Percentiles rank a stretch among this genome's conserved stretches.
Evolutionary conservation across 1,139 yeast species (phyloP).

Genomic region (Lodderomyces orthopsilosis): DNA sequence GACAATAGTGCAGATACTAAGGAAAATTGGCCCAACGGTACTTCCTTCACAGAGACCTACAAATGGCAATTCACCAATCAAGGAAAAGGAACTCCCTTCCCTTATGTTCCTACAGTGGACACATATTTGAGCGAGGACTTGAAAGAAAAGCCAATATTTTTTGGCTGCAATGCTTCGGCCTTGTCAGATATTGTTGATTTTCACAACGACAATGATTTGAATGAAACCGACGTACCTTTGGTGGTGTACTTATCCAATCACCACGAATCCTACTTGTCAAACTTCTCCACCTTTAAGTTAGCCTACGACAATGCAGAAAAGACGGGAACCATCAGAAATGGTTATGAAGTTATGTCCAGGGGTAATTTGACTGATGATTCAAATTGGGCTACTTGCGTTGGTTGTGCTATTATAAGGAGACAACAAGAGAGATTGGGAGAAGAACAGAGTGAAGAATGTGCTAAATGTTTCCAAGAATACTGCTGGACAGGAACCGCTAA

Average conservation of each 20-base stretch:
- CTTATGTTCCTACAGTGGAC: slow-evolving; percentile 35
- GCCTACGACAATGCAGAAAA: slow-evolving; percentile 36
- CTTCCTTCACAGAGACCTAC: slow-evolving; percentile 58
- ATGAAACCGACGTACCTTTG: slow-evolving; percentile 38
- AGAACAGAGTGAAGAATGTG: slow-evolving; percentile 40
- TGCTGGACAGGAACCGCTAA: slow-evolving; percentile 36
- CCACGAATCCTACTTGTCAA: slow-evolving; percentile 28
- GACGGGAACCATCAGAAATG: slow-evolving; percentile 32
- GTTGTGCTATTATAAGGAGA: slow-evolving; percentile 45
- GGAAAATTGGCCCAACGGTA: slow-evolving; percentile 72
- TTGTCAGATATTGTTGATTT: slow-evolving; percentile 27
- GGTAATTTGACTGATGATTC: slow-evolving; percentile 34
- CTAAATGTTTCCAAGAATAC: slow-evolving; percentile 35
- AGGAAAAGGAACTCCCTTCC: slow-evolving; percentile 41
- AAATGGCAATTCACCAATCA: slow-evolving; percentile 46
- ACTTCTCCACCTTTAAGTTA: slow-evolving; percentile 40
- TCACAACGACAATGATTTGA: slow-evolving; percentile 24
- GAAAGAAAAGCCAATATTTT: slow-evolving; percentile 34
- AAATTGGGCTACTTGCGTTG: slow-evolving; percentile 44
- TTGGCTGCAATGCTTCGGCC: slow-evolving; percentile 37
- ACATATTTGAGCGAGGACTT: slow-evolving; percentile 28
- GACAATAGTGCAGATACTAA: slow-evolving; percentile 84
- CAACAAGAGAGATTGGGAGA: slow-evolving; percentile 38
- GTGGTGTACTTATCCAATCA: slow-evolving; percentile 38
- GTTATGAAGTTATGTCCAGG: slow-evolving; percentile 37